phyloP scores from a whole-genome alignment of 106 monocot species.

The Dendrobium officinale region DNA sequence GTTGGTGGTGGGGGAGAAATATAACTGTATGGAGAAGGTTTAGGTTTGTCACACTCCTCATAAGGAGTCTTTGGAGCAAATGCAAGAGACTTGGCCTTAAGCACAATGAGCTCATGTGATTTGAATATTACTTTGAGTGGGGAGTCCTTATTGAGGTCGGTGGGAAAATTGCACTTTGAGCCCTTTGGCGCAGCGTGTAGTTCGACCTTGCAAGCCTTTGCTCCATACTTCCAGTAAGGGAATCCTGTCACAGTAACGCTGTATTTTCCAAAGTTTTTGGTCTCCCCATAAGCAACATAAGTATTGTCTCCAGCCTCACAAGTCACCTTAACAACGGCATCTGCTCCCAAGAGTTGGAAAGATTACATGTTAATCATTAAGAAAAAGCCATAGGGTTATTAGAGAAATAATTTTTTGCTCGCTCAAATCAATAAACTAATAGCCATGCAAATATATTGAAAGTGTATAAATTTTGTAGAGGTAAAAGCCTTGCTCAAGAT shows the following conservation, averaged over 20 bases:
- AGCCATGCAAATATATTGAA: too few species aligned
- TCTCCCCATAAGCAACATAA: slow-evolving; percentile 27
- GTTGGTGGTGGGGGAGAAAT: slow-evolving; percentile 13
- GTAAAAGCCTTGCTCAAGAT: too few species aligned
- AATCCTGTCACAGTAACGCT: slow-evolving; percentile 24
- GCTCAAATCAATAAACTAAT: too few species aligned
- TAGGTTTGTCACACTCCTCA: slow-evolving; percentile 22
- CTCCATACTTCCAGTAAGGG: slow-evolving; percentile 34
- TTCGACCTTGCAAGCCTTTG: slow-evolving; percentile 26
- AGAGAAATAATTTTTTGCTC: too few species aligned
- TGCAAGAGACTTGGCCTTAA: slow-evolving; percentile 32
- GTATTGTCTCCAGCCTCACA: slow-evolving; percentile 24
- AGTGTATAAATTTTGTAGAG: too few species aligned
- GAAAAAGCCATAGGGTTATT: too few species aligned
- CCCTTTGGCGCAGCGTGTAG: slow-evolving; percentile 41
- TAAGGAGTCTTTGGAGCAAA: slow-evolving; percentile 42
- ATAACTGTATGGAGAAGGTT: slow-evolving; percentile 16
- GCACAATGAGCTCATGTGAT: slow-evolving; percentile 19
- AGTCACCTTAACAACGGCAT: slow-evolving; percentile 49
- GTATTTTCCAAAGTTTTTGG: slow-evolving; percentile 31
- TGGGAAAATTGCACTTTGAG: slow-evolving; percentile 36
- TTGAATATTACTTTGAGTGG: slow-evolving; percentile 19
- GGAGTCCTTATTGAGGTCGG: slow-evolving; percentile 26
- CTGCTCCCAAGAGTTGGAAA: slow-evolving; percentile 11
- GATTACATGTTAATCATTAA: too few species aligned